phyloP scores from a whole-genome alignment of 75 land plant species.

The Isoetes taiwanensis region DNA sequence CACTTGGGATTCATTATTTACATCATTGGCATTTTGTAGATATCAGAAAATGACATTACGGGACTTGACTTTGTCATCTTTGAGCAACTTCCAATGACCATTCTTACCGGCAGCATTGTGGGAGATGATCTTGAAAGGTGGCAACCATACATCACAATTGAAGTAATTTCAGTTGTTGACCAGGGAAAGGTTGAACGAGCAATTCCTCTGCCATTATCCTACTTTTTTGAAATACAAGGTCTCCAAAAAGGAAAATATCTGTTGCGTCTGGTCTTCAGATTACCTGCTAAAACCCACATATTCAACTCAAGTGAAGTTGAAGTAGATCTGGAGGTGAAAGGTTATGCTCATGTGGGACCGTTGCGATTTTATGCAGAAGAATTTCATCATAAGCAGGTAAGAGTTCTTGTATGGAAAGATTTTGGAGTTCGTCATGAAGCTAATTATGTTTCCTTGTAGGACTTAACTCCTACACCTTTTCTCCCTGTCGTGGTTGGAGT shows the following conservation, averaged over 20 bases:
- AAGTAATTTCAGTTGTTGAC: slow-evolving; percentile 40
- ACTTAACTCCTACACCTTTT: slow-evolving; percentile 68
- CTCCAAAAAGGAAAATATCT: slow-evolving; percentile 57
- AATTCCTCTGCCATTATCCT: slow-evolving; percentile 58
- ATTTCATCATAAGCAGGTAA: slow-evolving; percentile 61
- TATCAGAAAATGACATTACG: slow-evolving; percentile 49
- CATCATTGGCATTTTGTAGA: too few species aligned
- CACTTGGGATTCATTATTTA: too few species aligned
- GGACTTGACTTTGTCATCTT: slow-evolving; percentile 73
- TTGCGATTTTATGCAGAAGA: slow-evolving; percentile 51
- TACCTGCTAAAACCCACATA: slow-evolving; percentile 33
- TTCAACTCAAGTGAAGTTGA: slow-evolving; percentile 61
- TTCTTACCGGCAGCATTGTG: slow-evolving; percentile 63
- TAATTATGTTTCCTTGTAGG: slow-evolving; percentile 40
- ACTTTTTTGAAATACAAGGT: slow-evolving; percentile 65
- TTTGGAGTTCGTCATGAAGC: neutral
- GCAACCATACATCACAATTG: slow-evolving; percentile 52
- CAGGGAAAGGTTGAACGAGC: slow-evolving; percentile 43
- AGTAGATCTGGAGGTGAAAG: slow-evolving; percentile 47
- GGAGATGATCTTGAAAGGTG: slow-evolving; percentile 44
- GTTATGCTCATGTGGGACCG: slow-evolving; percentile 60
- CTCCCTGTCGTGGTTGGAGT: slow-evolving; percentile 69
- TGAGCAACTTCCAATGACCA: slow-evolving; percentile 60
- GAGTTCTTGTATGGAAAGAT: neutral
- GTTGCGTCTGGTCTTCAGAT: slow-evolving; percentile 37